A percentile compares a stretch with the other conserved stretches of the same genome.
These are phyloP conservation scores for Penicillium paneum DNA, from an alignment of 2,329 filamentous ascomycete species.

Conservation along the genomic window DNA sequence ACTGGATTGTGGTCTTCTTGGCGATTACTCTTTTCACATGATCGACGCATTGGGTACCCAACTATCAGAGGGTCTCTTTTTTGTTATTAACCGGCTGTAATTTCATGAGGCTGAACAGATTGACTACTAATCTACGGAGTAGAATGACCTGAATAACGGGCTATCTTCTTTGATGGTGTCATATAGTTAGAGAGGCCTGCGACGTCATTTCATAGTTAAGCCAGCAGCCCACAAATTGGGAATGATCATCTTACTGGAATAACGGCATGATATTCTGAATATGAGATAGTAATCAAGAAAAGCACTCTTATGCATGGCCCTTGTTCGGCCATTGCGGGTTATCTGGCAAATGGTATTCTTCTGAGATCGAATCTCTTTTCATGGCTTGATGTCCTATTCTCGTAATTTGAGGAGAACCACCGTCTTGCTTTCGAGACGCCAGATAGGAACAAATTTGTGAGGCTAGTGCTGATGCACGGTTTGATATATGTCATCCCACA, in stretches of 20 bases:
- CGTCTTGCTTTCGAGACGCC: neutral
- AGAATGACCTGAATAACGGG: neutral
- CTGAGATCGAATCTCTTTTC: neutral
- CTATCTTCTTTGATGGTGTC: neutral
- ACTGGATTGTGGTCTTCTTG: slow-evolving; percentile 20
- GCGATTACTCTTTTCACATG: slow-evolving; percentile 10
- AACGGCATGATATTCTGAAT: neutral
- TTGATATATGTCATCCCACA: neutral
- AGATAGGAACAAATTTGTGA: too few relatives aligned
- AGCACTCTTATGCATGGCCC: neutral
- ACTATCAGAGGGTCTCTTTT: slow-evolving; percentile 12
- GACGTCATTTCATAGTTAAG: neutral
- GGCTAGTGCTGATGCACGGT: neutral
- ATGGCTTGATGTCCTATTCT: neutral
- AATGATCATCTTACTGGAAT: neutral
- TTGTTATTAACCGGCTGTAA: neutral
- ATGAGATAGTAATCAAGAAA: neutral
- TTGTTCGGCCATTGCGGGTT: neutral
- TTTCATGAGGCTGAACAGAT: neutral
- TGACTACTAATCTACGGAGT: neutral
- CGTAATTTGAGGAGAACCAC: neutral
- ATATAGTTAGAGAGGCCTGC: neutral
- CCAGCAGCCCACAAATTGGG: neutral
- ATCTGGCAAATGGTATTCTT: neutral
- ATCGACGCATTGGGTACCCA: slow-evolving; percentile 25